A percentile compares a stretch with the other conserved stretches of the same genome.
phyloP scores from a whole-genome alignment of 148 eudicot genomes.

The Linanthus parryae region DNA sequence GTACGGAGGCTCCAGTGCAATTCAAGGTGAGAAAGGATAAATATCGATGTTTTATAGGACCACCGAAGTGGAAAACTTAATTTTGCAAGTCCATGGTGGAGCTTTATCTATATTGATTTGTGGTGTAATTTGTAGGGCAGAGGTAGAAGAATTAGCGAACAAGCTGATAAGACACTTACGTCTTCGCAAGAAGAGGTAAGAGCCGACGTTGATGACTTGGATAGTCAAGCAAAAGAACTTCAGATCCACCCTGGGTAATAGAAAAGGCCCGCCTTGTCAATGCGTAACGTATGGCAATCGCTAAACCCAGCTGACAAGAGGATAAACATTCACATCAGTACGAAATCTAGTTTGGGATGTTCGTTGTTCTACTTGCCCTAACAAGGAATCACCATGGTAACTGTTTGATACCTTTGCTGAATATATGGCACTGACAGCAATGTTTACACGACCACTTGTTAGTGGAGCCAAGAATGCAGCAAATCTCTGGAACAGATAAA shows the following conservation, averaged over 20 bases:
- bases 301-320: conserved; percentile 60
- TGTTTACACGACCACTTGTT: conserved; percentile 86
- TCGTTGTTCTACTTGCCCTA: no score
- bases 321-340: not conserved
- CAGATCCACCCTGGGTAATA: conserved; percentile 66
- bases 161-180: conserved; percentile 39
- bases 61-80: no score
- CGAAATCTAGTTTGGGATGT: not conserved
- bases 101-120: no score
- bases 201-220: conserved; percentile 95
- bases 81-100: no score
- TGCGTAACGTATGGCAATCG: conserved; percentile 81
- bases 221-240: conserved; percentile 88
- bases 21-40: no score
- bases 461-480: conserved; percentile 94
- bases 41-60: no score
- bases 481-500: conserved; percentile 87
- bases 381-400: not conserved
- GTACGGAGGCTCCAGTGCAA: no score
- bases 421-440: conserved; percentile 75
- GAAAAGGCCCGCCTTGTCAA: conserved; percentile 91
- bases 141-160: no score
- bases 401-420: conserved; percentile 54
- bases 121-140: no score
- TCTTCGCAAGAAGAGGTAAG: conserved; percentile 91